Evolutionary conservation across 148 eudicot genomes (phyloP).

Genomic region (Nepenthes mirabilis): DNA sequence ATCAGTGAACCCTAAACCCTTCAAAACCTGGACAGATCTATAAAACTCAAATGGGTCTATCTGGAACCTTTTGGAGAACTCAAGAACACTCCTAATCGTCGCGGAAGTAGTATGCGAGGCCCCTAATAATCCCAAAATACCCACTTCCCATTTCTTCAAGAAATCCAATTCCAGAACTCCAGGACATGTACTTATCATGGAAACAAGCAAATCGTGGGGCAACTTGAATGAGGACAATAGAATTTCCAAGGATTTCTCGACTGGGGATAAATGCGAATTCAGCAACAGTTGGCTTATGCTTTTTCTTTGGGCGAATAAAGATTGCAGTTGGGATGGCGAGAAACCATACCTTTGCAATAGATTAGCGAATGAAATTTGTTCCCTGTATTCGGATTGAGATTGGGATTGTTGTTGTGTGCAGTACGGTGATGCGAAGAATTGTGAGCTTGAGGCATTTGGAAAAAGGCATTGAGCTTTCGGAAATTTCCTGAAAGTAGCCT

Average conservation of each 20-base stretch:
- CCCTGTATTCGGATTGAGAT: slow-evolving; percentile 16
- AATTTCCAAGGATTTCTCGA: slow-evolving; percentile 43
- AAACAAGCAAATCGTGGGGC: slow-evolving; percentile 30
- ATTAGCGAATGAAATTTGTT: slow-evolving; percentile 31
- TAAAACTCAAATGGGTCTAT: slow-evolving; percentile 31
- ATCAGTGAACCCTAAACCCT: slow-evolving; percentile 51
- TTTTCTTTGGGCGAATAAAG: slow-evolving; percentile 13
- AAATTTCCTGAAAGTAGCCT: no score
- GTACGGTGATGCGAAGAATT: no score
- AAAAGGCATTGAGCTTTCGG: no score
- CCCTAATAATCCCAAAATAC: slow-evolving; percentile 19
- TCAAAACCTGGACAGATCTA: slow-evolving; percentile 30
- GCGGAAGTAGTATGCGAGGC: slow-evolving; percentile 7
- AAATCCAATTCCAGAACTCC: slow-evolving; percentile 38
- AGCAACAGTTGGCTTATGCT: slow-evolving; percentile 39
- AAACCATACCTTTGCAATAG: slow-evolving; percentile 63
- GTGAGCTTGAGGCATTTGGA: no score
- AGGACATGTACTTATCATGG: slow-evolving; percentile 45
- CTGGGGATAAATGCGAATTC: slow-evolving; percentile 19
- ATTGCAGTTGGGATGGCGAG: slow-evolving; percentile 27
- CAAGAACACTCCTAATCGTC: slow-evolving; percentile 32
- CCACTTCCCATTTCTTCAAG: slow-evolving; percentile 57
- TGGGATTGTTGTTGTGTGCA: no score
- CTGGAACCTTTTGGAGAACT: slow-evolving; percentile 37
- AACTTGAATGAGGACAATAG: slow-evolving; percentile 35